Conservation (phyloP, 2,329 filamentous ascomycete species). For the Colletotrichum cordylinicola region DNA sequence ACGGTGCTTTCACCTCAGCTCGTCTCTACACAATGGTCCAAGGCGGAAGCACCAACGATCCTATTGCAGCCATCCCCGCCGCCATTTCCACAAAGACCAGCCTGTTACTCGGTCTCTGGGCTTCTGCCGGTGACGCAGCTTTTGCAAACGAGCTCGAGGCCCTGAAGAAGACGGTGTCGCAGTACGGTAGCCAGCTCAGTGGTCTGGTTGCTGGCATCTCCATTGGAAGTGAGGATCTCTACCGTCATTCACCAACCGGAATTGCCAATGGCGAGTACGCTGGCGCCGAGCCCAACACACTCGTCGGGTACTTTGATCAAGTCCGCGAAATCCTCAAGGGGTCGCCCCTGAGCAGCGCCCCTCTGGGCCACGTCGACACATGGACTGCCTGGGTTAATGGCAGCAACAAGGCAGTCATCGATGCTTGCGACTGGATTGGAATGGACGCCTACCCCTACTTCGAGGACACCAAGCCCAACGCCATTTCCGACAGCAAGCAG, state of each 20-base stretch:
- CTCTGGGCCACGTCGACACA: constrained; percentile 87
- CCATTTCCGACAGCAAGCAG: constrained; percentile 65
- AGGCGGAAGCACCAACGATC: constrained; percentile 66
- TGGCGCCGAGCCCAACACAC: constrained; percentile 65
- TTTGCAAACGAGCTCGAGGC: constrained; percentile 79
- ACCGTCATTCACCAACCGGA: constrained; percentile 77
- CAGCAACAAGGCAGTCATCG: constrained; percentile 73
- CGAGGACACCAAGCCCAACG: constrained; percentile 72
- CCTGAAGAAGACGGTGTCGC: constrained; percentile 69
- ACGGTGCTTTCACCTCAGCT: constrained; percentile 68
- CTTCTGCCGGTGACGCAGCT: constrained; percentile 66
- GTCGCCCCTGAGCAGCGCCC: constrained; percentile 61
- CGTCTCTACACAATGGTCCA: constrained; percentile 81
- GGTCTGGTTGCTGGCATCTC: constrained; percentile 80
- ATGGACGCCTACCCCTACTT: constrained; percentile 89
- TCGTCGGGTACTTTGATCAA: constrained; percentile 74
- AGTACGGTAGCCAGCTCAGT: constrained; percentile 71
- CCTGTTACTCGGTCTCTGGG: constrained; percentile 85
- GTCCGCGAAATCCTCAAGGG: constrained; percentile 68
- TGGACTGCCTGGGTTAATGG: constrained; percentile 82
- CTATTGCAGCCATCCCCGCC: constrained; percentile 78
- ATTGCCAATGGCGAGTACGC: constrained; percentile 65
- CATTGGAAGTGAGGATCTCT: constrained; percentile 86
- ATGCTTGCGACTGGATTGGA: constrained; percentile 78
- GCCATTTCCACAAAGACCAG: constrained; percentile 81